A percentile compares a stretch with the other conserved stretches of the same genome.
Evolutionary conservation across 257 asterid genomes (phyloP).

Genomic region (Eucommia ulmoides): DNA sequence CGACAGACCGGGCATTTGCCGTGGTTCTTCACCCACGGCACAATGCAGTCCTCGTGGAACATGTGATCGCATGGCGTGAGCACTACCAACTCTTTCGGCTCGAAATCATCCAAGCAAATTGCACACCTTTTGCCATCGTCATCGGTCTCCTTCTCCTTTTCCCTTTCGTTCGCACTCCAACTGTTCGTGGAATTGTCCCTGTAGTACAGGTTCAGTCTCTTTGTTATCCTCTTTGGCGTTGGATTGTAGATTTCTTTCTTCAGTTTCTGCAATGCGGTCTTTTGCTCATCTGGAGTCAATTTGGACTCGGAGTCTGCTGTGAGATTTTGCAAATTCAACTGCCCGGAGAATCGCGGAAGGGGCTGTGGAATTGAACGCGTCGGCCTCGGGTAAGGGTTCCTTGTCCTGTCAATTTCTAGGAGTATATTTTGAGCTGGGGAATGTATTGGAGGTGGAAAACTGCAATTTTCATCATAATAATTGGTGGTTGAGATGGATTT

Average conservation of each 20-base stretch:
- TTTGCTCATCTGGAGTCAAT: constrained; percentile 44
- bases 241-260: constrained; percentile 70
- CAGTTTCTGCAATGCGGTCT: constrained; percentile 34
- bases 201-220: constrained; percentile 15
- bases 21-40: constrained; percentile 72
- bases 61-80: constrained; percentile 76
- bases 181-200: constrained; percentile 26
- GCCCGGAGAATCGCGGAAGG: neutral
- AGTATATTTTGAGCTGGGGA: neutral
- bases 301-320: constrained; percentile 34
- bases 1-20: constrained; percentile 82
- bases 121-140: constrained; percentile 63
- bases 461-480: neutral
- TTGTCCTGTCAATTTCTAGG: neutral
- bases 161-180: neutral
- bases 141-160: constrained; percentile 6
- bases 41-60: constrained; percentile 88
- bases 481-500: no score
- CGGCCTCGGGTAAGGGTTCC: neutral
- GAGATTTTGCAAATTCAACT: neutral
- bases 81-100: constrained; percentile 41
- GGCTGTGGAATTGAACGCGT: neutral
- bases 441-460: neutral
- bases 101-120: constrained; percentile 79
- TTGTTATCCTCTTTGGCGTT: constrained; percentile 31